Conservation (phyloP, 768 basidiomycete species). For the Pisolithus marmoratus region DNA sequence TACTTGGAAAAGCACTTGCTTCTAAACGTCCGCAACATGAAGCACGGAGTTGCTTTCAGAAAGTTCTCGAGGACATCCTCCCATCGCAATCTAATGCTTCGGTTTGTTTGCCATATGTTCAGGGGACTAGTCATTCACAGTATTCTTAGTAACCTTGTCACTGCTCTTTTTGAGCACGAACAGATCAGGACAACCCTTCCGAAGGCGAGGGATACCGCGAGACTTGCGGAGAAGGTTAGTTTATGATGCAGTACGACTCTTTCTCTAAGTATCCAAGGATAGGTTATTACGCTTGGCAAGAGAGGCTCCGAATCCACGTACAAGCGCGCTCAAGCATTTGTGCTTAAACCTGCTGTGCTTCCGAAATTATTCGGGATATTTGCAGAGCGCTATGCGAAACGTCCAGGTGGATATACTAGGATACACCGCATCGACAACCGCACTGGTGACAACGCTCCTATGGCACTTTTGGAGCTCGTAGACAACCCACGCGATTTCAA, state of each 20-base stretch:
- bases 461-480: slow-evolving; percentile 90
- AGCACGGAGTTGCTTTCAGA: slow-evolving; percentile 90
- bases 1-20: not conserved
- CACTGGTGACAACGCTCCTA: slow-evolving; percentile 87
- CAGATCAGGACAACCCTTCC: slow-evolving; percentile 94
- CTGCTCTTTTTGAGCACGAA: slow-evolving; percentile 90
- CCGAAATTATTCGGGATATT: slow-evolving; percentile 83
- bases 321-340: slow-evolving; percentile 68
- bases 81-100: slow-evolving; percentile 88
- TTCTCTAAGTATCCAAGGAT: slow-evolving; percentile 2
- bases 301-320: slow-evolving; percentile 67
- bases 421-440: slow-evolving; percentile 90
- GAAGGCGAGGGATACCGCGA: slow-evolving; percentile 88
- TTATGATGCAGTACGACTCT: not conserved
- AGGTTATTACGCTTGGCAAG: slow-evolving; percentile 94
- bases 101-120: slow-evolving; percentile 41
- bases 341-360: slow-evolving; percentile 64
- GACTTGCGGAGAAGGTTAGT: slow-evolving; percentile 85
- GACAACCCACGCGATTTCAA: slow-evolving; percentile 88
- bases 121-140: slow-evolving; percentile 2
- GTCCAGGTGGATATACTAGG: slow-evolving; percentile 93
- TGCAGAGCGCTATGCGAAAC: slow-evolving; percentile 69
- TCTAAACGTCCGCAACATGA: slow-evolving; percentile 44
- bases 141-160: slow-evolving; percentile 75
- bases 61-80: slow-evolving; percentile 90